Evolutionary conservation across 2,329 filamentous ascomycete genomes (phyloP), one percentile per base, ranked within the genome.

Genomic region (Fonsecaea monophora): DNA sequence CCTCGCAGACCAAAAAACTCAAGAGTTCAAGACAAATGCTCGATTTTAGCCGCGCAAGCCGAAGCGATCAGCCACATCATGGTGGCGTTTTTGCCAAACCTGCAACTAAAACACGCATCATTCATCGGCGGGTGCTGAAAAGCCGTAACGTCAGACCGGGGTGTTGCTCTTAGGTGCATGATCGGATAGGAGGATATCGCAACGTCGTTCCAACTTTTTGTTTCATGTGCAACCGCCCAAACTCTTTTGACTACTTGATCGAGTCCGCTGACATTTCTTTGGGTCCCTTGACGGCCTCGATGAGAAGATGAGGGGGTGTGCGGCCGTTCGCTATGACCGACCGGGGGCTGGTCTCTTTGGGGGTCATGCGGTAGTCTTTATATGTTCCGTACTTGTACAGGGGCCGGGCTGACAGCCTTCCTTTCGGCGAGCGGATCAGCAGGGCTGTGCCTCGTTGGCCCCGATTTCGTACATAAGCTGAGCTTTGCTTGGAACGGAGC

Each of bases 341-440:
- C 32, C 8, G 30, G 15, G 35, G 35, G 10, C 6, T 42, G 5
- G 15, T 25, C 25, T 25, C 15, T 48, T 40, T 10, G 45, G 18
- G 42, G 48, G 45, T 61, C 45, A 61, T 61, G 59, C 45, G 53
- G n/a, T 7, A 45, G 25, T 25, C 45, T 61, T 61, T 61, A 61
- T 54, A 61, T 61, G 32, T 21, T 50, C 53, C 34, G 45, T 8
- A 42, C 40, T 10, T 25, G 25, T 34, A 59, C 13, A n/a, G 37
- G 15, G 45, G 32, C 35, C 45, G 18, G 58, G 58, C 58, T 60
- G 58, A 60, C 59, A 35, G 59, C 7, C 13, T 37, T 37, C 2
- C 56, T 40, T 13, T 13, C 15, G 10, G 15, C 15, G 56, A 37
- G 21, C 37, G 32, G 38, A 60, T 48, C 57, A 60, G 57, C 57